These are phyloP conservation scores for Penicillium alfredii DNA, from an alignment of 495 filamentous ascomycete species.

Conservation along the genomic window DNA sequence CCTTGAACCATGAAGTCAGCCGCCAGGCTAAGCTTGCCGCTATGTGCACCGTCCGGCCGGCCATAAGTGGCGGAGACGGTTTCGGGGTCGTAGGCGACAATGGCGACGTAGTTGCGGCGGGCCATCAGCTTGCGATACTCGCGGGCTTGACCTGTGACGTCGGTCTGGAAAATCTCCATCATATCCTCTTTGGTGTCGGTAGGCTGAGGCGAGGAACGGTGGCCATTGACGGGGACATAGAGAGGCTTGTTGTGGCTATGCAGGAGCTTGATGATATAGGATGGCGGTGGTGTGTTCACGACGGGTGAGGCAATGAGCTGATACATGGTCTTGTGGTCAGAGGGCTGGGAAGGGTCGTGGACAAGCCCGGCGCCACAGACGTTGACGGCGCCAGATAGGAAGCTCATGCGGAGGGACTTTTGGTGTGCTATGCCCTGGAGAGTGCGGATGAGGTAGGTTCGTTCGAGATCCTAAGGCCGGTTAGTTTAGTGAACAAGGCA, in stretches of 20 bases:
- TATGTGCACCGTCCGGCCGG: constrained; percentile 29
- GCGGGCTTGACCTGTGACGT: constrained; percentile 70
- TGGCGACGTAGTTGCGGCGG: constrained; percentile 86
- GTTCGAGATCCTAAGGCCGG: constrained; percentile 67
- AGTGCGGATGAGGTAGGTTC: constrained; percentile 93
- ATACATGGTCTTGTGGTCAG: constrained; percentile 98
- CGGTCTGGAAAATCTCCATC: constrained; percentile 96
- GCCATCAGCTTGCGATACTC: constrained; percentile 91
- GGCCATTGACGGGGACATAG: constrained; percentile 87
- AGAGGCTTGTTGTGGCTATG: constrained; percentile 80
- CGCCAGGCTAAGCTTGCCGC: constrained; percentile 77
- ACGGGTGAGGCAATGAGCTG: constrained; percentile 89
- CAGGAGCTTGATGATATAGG: constrained; percentile 84
- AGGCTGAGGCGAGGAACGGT: constrained; percentile 54
- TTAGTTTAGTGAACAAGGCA: constrained; percentile 4
- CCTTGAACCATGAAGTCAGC: constrained; percentile 98
- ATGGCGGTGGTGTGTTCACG: constrained; percentile 77
- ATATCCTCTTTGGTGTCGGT: constrained; percentile 97
- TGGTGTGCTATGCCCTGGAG: constrained; percentile 91
- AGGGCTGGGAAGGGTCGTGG: constrained; percentile 85
- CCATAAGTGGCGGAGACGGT: constrained; percentile 52
- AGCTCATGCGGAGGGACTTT: constrained; percentile 92
- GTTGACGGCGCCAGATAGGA: constrained; percentile 88
- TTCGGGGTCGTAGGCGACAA: constrained; percentile 89
- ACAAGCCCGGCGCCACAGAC: constrained; percentile 88